Evolutionary conservation across 495 filamentous ascomycete species (phyloP), one percentile per base, ranked within the genome.

Genomic region (Clavariopsis aquatica): DNA sequence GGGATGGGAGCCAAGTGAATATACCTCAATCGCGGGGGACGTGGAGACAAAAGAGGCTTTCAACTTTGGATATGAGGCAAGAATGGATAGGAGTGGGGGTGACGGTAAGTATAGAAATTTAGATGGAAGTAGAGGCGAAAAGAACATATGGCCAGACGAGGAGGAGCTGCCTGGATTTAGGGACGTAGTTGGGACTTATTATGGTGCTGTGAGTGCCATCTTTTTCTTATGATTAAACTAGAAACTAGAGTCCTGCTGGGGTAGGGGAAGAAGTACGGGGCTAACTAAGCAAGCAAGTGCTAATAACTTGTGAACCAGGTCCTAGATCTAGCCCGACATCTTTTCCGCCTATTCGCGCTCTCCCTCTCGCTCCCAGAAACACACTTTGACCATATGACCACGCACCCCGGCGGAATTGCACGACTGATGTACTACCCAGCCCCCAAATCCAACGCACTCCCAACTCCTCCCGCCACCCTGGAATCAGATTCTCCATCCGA

Each of bases 381-480:
- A 0, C 76, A 75, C 54, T 84, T 84, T 60, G 79, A 83, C 43
- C 41, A 62, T 0, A 73, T 76, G 56, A 72, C 76, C 6, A 74
- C 64, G 23, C 74, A 77, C 22, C 81, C 81, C 1, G 81, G 79
- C 0, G 74, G 72, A 8, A 78, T 75, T 26, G 76, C 72, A 2
- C 66, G 79, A 8, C 71, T 83, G 47, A 72, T 81, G 47, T 74
- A 81, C 57, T 83, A 82, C 58, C 79, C 78, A 19, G 69, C 76
- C 10, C 26, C 4, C 52, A 26, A 22, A 24, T 29, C 19, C n/a
- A n/a, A n/a, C n/a, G n/a, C n/a, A n/a, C n/a, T n/a, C 31, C 31
- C 31, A 36, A 36, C 31, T 36, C 31, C 31, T 6, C 6, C 31
- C 31, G 6, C 31, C 6, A n/a, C n/a, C n/a, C n/a, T n/a, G n/a